Evolutionary conservation across 352 stramenopile species (phyloP).

Genomic region (Phytophthora sp.): DNA sequence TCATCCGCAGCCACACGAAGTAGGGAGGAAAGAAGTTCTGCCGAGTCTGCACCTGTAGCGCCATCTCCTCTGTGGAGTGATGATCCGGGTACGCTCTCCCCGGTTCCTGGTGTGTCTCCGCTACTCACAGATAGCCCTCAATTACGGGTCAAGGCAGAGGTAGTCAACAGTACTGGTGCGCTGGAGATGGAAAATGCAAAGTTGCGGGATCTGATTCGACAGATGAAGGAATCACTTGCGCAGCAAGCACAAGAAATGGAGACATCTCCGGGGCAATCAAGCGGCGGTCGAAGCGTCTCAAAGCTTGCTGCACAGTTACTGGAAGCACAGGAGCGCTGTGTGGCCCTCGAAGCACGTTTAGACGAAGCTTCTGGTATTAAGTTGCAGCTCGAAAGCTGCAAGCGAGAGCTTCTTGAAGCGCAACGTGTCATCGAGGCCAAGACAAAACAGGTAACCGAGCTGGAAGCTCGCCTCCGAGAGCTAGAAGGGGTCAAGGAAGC

Average conservation of each 20-base stretch:
- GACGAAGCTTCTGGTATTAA: conserved; percentile 10
- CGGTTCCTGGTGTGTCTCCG: conserved; percentile 52
- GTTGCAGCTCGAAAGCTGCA: conserved; percentile 46
- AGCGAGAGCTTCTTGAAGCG: conserved; percentile 52
- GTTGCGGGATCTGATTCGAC: conserved; percentile 72
- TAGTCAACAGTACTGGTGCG: conserved; percentile 10
- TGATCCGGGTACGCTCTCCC: conserved; percentile 64
- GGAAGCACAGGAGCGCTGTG: conserved; percentile 47
- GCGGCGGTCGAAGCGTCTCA: conserved; percentile 15
- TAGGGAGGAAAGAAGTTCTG: conserved; percentile 20
- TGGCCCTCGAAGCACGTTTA: conserved; percentile 50
- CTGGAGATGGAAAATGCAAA: conserved; percentile 67
- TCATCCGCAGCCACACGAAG: conserved; percentile 1
- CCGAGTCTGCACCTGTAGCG: conserved; percentile 14
- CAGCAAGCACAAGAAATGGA: conserved; percentile 51
- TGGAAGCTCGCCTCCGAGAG: conserved; percentile 43
- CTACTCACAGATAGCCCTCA: conserved; percentile 55
- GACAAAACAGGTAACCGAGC: conserved; percentile 46
- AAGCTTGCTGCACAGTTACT: conserved; percentile 34
- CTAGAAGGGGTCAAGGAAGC: conserved; percentile 8
- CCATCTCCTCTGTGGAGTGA: conserved; percentile 73
- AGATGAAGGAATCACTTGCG: conserved; percentile 75
- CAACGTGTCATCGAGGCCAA: conserved; percentile 47
- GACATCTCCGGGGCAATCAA: conserved; percentile 3
- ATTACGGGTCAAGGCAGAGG: background rate